Evolutionary conservation across 2,329 filamentous ascomycete genomes (phyloP).

Genomic region (Trichoderma hamatum): DNA sequence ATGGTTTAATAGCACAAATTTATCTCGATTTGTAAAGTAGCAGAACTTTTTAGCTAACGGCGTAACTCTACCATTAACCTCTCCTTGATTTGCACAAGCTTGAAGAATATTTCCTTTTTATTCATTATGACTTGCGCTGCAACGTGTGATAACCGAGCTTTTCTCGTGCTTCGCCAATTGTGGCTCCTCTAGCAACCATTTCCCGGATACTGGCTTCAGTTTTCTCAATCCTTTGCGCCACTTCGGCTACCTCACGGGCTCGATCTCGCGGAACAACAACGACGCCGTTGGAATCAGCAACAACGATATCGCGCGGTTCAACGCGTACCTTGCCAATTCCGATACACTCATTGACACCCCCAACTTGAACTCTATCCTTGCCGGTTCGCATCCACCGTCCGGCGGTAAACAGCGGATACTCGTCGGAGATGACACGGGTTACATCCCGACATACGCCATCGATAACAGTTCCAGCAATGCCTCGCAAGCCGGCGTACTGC

Average conservation of each 20-base stretch:
- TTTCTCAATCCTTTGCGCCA: conserved; percentile 29
- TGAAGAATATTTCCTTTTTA: too few species aligned
- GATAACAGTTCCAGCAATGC: conserved; percentile 40
- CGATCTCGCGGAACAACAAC: conserved; percentile 31
- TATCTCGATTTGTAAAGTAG: too few species aligned
- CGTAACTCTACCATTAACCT: too few species aligned
- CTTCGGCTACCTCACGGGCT: conserved; percentile 29
- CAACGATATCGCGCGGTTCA: conserved; percentile 36
- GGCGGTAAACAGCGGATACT: conserved; percentile 38
- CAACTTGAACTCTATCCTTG: conserved; percentile 40
- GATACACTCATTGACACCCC: conserved; percentile 36
- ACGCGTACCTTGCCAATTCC: conserved; percentile 37
- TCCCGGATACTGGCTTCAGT: conserved; percentile 27
- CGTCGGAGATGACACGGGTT: conserved; percentile 35
- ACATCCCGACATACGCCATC: conserved; percentile 41
- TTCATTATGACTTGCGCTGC: not conserved
- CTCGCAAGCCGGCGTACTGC: conserved; percentile 38
- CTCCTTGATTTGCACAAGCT: too few species aligned
- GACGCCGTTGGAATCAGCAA: conserved; percentile 36
- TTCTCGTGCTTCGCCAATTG: not conserved
- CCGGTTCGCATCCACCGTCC: conserved; percentile 42
- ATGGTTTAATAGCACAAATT: too few species aligned
- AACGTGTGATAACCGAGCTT: not conserved
- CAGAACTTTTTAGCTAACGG: too few species aligned
- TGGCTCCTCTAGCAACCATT: not conserved